These are phyloP conservation scores for Pueraria montana DNA, from an alignment of 306 rosid species.

Conservation along the genomic window DNA sequence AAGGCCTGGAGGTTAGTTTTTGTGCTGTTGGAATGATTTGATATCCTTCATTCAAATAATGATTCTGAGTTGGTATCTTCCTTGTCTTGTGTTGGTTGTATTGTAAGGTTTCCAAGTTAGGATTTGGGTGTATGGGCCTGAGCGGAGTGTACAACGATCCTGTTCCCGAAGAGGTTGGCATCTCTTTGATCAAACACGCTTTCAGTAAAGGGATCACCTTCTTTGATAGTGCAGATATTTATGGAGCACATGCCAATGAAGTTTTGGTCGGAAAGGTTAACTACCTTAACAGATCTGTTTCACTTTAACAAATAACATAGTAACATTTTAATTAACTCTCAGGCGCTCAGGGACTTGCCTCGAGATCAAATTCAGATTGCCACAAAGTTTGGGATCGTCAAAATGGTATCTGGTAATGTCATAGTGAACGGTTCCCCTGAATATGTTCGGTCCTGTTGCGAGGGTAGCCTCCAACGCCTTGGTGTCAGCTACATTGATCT, in stretches of 20 bases:
- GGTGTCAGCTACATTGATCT: slow-evolving; percentile 83
- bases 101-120: slow-evolving; percentile 77
- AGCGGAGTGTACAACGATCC: slow-evolving; percentile 68
- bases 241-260: slow-evolving; percentile 71
- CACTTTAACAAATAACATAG: neutral
- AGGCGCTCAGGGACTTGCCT: slow-evolving; percentile 78
- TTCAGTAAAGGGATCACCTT: slow-evolving; percentile 81
- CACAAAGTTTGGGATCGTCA: slow-evolving; percentile 80
- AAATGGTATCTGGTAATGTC: slow-evolving; percentile 35
- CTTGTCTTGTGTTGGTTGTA: no score
- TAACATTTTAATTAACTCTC: slow-evolving; percentile 16
- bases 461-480: slow-evolving; percentile 82
- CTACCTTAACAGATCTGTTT: neutral
- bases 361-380: slow-evolving; percentile 82
- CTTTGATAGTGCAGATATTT: slow-evolving; percentile 77
- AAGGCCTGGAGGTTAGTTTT: slow-evolving; percentile 41
- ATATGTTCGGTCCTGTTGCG: slow-evolving; percentile 82
- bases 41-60: neutral
- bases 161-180: slow-evolving; percentile 67
- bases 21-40: neutral
- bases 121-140: slow-evolving; percentile 85
- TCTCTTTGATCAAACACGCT: slow-evolving; percentile 69
- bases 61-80: neutral
- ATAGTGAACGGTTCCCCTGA: slow-evolving; percentile 80
- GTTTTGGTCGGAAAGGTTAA: slow-evolving; percentile 77